Conservation (phyloP, 805 yeast species). For the Peterozyma xylosa region DNA sequence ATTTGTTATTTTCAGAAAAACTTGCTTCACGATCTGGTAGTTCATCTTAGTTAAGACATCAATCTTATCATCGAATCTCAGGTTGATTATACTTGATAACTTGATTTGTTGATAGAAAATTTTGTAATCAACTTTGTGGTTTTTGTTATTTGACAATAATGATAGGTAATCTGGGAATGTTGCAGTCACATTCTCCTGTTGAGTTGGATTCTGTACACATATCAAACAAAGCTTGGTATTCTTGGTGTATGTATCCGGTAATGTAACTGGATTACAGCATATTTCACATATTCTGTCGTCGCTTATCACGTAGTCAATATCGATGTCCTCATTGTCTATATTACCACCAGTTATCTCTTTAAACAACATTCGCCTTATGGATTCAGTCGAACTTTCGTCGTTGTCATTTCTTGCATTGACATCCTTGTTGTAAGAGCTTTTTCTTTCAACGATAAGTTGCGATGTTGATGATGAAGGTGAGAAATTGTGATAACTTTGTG, state of each 20-base stretch:
- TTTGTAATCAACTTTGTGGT: neutral
- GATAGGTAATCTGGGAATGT: neutral
- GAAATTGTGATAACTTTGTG: neutral
- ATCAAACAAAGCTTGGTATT: neutral
- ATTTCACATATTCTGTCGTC: neutral
- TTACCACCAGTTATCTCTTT: neutral
- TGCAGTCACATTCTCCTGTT: neutral
- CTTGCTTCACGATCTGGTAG: neutral
- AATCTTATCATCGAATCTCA: neutral
- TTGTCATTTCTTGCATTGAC: neutral
- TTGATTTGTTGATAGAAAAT: neutral
- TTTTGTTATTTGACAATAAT: neutral
- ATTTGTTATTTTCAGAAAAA: neutral
- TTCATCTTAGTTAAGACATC: neutral
- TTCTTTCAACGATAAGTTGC: neutral
- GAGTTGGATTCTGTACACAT: neutral
- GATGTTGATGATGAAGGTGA: neutral
- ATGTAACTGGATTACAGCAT: neutral
- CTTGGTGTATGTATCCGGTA: neutral
- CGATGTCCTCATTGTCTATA: neutral
- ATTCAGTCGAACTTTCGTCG: neutral
- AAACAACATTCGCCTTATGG: neutral
- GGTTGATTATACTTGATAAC: neutral
- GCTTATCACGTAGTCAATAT: neutral
- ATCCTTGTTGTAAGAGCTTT: neutral